Base-by-base conservation (phyloP, 495 filamentous ascomycete genomes). In the Aspergillus saccharolyticus region DNA sequence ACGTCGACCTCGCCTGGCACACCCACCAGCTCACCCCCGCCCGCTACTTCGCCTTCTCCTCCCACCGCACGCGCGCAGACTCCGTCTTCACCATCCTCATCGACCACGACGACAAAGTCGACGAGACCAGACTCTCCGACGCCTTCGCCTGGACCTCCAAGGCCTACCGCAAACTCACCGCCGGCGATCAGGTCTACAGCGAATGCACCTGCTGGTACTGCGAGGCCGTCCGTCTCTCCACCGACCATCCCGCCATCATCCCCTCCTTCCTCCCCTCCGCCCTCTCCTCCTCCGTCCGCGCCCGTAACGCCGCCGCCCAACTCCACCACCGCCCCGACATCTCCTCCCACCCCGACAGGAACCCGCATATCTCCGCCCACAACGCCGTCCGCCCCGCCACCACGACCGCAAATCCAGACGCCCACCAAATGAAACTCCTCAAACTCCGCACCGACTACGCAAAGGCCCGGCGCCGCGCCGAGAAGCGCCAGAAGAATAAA, bases 151-250 rank as follows among this genome's bases (percentile, higher is more conserved):
- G 86, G 85, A 96, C 91, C 0, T 81, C 75, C 67, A 85, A 83
- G 62, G 70, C 64, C 12, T 96, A 91, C 67, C 78, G 86, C 61
- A 81, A 85, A 33, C 59, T 67, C 42, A 74, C 70, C 17, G 85
- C 77, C 62, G 73, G 76, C 8, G 80, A 86, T n/a, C n/a, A n/a
- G 56, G 79, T 88, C 22, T 96, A 94, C 69, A 86, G 81, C 25
- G 87, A 89, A 69, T 96, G 91, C 66, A 90, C 85, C 4, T 96
- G 91, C 71, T 96, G 91, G 89, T 92, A 91, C 67, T 96, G 91
- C 73, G 90, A 94, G 76, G 83, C 86, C 19, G 83, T 88, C 58
- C 85, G 90, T 14, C 81, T 82, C 39, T 59, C 81, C 10, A 7
- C 52, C 50, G 82, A 88, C 67, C 59, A 60, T 47, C 81, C 78